Base-by-base conservation (phyloP, 306 rosid genomes). In the Carpinus viminea region DNA sequence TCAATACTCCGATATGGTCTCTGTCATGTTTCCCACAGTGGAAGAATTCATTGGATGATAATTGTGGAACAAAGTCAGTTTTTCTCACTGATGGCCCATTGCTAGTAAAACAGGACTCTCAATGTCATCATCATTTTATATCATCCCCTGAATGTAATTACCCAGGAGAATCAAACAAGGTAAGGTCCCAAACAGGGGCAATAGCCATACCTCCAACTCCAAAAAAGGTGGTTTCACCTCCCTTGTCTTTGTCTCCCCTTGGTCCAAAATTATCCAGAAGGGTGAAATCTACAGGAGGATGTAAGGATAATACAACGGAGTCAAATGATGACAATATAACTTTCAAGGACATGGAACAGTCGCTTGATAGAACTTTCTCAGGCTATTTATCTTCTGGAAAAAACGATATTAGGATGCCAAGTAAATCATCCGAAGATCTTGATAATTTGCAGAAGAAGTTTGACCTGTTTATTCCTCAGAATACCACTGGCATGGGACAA, bases 201-300 rank as follows among this genome's bases (percentile, higher is more conserved):
- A 74, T 86, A 77, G 60, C 80, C 20, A 81, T 88, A 81, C 82
- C 86, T 62, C 87, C 73, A 31, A 77, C 85, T 57, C 86, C 75
- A 17, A 79, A 71, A 47, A 83, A 77, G 57, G 79, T 47, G 56
- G 64, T 73, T 31, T 79, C 89, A 11, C 86, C 90, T 31, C 78
- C 90, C 31, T 79, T 81, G 72, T 89, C 93, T 56, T 75, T 90
- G 74, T 93, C 97, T 78, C 97, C 98, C 55, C 87, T 91, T 64
- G 92, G 97, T 73, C 93, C 86, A 73, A 85, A 82, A 56, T 74
- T 71, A 48, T 71, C 82, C 74, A 80, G 78, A 87, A 83, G 79
- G 83, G 75, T 54, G 70, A 84, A 85, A 16, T 70, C 75, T 36
- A 79, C 65, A 62, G 83, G 59, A 68, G 53, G 51, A 54, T 66